Evolutionary conservation across 495 filamentous ascomycete species (phyloP), one percentile per base, ranked within the genome.

Genomic region (Penicillium riverlandense): DNA sequence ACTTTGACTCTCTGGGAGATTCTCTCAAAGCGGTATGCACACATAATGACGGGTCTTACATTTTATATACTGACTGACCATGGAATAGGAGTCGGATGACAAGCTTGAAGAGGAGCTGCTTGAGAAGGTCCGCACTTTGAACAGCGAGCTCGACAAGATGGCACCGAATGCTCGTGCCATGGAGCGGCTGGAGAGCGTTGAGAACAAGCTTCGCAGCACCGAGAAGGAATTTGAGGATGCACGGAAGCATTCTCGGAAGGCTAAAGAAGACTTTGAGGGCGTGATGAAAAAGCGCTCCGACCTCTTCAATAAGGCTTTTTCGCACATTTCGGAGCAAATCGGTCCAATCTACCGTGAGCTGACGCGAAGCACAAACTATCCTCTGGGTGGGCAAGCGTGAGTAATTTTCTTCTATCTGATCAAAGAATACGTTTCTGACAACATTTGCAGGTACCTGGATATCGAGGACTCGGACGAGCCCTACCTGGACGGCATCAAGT

Each of bases 111-210:
- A 87, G n/a, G 75, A 78, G 41, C 72, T 99, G 27, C 76, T 84
- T 43, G 86, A 91, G 35, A 83, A 83, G 58, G 86, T 97, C 50
- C 71, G 76, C 32, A 66, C 72, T 29, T 73, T 97, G 8, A 83
- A 82, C 32, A 66, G 69, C 40, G 88, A 95, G 54, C 78, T 99
- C 29, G 89, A 95, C 49, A 90, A 90, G 58, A 86, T 96, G 68
- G 84, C 90, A 45, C 91, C 91, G 22, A 97, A 99, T 61, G 90
- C 95, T 77, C 86, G 90, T 53, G 91, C 91, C 27, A 85, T 90
- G 62, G 90, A 96, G 50, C 85, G 90, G n/a, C 74, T 99, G 4
- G 85, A 90, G 55, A 84, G 75, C 6, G 88, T 95, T 12, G 83
- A 91, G 59, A 78, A 80, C 45, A 84, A 90, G 37, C 86, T 96